These are phyloP conservation scores for Penicillium diatomitis DNA, from an alignment of 495 filamentous ascomycete genomes.

Conservation along the genomic window DNA sequence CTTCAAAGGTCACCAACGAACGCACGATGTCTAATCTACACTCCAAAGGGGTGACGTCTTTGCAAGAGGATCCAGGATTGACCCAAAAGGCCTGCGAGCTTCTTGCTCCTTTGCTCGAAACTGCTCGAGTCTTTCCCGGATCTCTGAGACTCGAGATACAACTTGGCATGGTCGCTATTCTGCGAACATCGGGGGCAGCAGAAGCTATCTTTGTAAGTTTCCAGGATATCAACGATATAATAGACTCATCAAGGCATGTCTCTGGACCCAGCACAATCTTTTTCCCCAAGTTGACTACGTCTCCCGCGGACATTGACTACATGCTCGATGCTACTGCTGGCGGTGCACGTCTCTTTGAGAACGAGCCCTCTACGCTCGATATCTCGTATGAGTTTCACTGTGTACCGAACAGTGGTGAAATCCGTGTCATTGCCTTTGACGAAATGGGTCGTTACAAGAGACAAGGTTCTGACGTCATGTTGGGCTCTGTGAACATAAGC, in stretches of 20 bases:
- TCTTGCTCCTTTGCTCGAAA: not conserved
- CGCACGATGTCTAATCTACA: not conserved
- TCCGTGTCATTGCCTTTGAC: conserved; percentile 43
- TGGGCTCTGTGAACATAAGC: conserved; percentile 30
- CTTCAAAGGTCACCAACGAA: not conserved
- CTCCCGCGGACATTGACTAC: conserved; percentile 27
- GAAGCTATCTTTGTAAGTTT: not conserved
- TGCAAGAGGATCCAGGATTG: not conserved
- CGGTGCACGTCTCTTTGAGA: conserved; percentile 22
- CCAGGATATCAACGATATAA: not conserved
- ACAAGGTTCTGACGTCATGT: conserved; percentile 3
- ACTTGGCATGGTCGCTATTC: not conserved
- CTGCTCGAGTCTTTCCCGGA: not conserved
- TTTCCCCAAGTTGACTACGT: conserved; percentile 25
- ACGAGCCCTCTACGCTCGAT: conserved; percentile 12
- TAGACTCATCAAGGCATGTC: not conserved
- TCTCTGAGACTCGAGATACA: not conserved
- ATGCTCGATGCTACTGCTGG: conserved; percentile 24
- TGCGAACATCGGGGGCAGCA: not conserved
- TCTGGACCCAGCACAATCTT: conserved; percentile 4
- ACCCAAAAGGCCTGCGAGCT: not conserved
- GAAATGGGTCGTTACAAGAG: conserved; percentile 20
- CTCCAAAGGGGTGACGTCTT: too few species aligned
- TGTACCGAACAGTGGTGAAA: conserved; percentile 7
- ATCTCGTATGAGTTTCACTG: conserved; percentile 47